phyloP scores from a whole-genome alignment of 306 rosid genomes.

The Abrus pulchellus region DNA sequence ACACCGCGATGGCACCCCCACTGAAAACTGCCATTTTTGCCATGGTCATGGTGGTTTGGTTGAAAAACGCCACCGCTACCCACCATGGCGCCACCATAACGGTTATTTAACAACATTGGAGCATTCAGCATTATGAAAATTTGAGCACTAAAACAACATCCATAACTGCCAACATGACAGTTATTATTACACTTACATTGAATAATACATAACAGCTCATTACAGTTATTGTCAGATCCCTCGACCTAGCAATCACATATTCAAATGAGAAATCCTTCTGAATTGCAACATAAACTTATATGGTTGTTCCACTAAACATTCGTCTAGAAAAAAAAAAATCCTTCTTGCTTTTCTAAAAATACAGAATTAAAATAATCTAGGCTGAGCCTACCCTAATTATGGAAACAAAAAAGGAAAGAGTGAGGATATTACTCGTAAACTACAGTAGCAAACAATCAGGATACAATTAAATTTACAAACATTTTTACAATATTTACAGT shows the following conservation, averaged over 20 bases:
- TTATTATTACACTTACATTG: not conserved
- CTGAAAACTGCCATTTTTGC: too few relatives aligned
- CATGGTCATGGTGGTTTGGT: too few relatives aligned
- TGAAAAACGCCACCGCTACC: too few relatives aligned
- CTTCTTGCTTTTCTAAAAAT: not conserved
- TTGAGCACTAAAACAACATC: not conserved
- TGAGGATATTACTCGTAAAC: not conserved
- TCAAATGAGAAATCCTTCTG: slow-evolving; percentile 11
- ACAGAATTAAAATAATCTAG: not conserved
- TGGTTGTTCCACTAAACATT: too few relatives aligned
- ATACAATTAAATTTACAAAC: not conserved
- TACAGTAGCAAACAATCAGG: not conserved
- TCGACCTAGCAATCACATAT: slow-evolving; percentile 16
- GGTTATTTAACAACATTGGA: too few relatives aligned
- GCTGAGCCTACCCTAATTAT: not conserved
- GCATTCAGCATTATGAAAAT: not conserved
- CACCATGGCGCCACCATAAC: too few relatives aligned
- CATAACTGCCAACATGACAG: not conserved
- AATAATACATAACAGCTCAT: not conserved
- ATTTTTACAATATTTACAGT: not conserved
- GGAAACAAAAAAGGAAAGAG: not conserved
- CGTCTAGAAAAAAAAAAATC: not conserved
- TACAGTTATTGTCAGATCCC: not conserved
- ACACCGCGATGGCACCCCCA: too few relatives aligned
- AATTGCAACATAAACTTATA: not conserved